These are phyloP conservation scores for Microstegium vimineum DNA, from an alignment of 176 grass and related monocot species.

Conservation along the genomic window DNA sequence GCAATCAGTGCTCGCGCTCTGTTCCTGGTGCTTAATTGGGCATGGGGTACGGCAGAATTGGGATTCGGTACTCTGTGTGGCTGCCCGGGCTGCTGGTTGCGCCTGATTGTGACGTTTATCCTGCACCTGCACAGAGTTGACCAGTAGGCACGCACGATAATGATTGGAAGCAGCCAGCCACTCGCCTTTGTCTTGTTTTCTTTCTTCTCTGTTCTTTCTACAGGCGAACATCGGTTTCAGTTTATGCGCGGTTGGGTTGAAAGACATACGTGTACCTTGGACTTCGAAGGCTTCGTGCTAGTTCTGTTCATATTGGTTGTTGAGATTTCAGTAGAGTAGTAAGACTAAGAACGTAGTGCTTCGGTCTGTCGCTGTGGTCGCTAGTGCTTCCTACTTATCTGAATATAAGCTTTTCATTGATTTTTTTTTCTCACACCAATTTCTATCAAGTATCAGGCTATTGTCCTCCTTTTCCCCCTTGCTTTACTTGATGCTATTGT, in stretches of 20 bases:
- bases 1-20: background rate
- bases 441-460: background rate
- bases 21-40: conserved; percentile 7
- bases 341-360: background rate
- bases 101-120: conserved; percentile 25
- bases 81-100: background rate
- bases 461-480: background rate
- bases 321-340: background rate
- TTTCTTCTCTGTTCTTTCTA: background rate
- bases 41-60: background rate
- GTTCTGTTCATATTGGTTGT: background rate
- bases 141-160: background rate
- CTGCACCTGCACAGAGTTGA: conserved; percentile 9
- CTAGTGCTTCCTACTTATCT: background rate
- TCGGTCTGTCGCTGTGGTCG: background rate
- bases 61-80: conserved; percentile 23
- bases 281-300: background rate
- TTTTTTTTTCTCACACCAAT: background rate
- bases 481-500: background rate
- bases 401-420: conserved; percentile 2
- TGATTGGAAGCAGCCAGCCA: background rate
- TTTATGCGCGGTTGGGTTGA: conserved; percentile 1
- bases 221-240: background rate
- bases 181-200: background rate
- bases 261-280: background rate